Evolutionary conservation across 768 basidiomycete genomes (phyloP), one percentile per base, ranked within the genome.

Genomic region (Boletales sp.): DNA sequence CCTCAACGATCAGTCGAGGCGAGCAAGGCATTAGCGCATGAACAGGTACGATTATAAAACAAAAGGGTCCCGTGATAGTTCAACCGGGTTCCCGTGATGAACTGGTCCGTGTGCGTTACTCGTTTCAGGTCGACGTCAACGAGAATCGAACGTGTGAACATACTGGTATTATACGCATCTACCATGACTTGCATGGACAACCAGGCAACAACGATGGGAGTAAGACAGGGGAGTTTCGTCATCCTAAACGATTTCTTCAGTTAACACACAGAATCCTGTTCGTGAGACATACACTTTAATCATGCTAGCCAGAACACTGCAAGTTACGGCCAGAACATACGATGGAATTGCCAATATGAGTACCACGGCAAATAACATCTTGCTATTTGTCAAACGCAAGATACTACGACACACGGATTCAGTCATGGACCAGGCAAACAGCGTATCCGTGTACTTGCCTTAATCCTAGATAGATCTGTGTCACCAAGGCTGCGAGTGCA

Each of bases 91-190:
- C n/a, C n/a, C n/a, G n/a, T n/a, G n/a, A n/a, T n/a, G n/a, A n/a
- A n/a, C n/a, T n/a, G n/a, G n/a, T n/a, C n/a, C n/a, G n/a, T n/a
- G n/a, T n/a, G n/a, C n/a, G n/a, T n/a, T n/a, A n/a, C n/a, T n/a
- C n/a, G n/a, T 8, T 6, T 5, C 18, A 2, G 2, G 21, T n/a
- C n/a, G n/a, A 21, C 4, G 13, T 10, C 12, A 21, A 11, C 13
- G 13, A 21, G 14, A 1, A 2, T 21, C 21, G 6, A 29, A 14
- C 17, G 19, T 27, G 29, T 0, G 6, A 24, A 6, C 49, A 17
- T 31, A 79, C 79, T 45, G 1, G 77, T 77, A 40, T 80, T 75
- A n/a, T 73, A 45, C 8, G 71, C 32, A 55, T 80, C 79, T 1
- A 73, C 69, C 18, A 51, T 45, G 10, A 77, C 74, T 53, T 79